Base-by-base conservation (phyloP, 1,139 yeast species). In the Yamadazyma mexicana region DNA sequence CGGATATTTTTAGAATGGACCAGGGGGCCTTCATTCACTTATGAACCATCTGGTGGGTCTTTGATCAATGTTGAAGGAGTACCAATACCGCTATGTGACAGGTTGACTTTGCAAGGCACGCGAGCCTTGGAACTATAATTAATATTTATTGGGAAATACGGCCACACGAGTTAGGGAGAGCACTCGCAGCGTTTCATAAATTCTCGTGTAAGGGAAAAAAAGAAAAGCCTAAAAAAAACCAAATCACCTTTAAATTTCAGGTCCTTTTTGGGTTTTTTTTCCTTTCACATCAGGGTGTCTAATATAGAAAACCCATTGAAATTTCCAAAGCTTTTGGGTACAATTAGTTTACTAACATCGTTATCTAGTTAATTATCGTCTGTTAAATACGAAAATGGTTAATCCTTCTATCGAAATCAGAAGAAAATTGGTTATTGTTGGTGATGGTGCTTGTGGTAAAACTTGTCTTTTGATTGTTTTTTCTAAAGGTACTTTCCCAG, bases 401-500 rank as follows among this genome's bases (percentile, higher is more conserved):
- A 72, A 73, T 60, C 72, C 74, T 62, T 73, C 75, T 54, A 80
- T 84, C 57, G 84, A 80, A 66, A 78, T 80, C 62, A 81, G 87
- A 70, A 81, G 87, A 75, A 84, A 85, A 65, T 71, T 85, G 56
- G 92, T 84, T 61, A 83, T 84, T 59, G 92, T 85, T 45, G 94
- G 94, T 67, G 94, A 85, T 64, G 92, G 88, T 73, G 87, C 87
- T 28, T 84, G 91, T 75, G 92, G 92, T 72, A 84, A 84, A 60
- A 84, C 92, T 5, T 84, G 91, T 78, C 73, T 84, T 54, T 75
- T 84, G 62, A 82, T 83, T 62, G 96, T 87, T 14, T 91, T 89
- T 64, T 85, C 96, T 48, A 87, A 87, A 69, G 97, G 96, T 49
- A 87, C 95, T 40, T 91, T 89, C 81, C 97, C 97, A 48, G 95